Evolutionary conservation across 305 asterid species (phyloP).

Genomic region (Nicotiana rustica): DNA sequence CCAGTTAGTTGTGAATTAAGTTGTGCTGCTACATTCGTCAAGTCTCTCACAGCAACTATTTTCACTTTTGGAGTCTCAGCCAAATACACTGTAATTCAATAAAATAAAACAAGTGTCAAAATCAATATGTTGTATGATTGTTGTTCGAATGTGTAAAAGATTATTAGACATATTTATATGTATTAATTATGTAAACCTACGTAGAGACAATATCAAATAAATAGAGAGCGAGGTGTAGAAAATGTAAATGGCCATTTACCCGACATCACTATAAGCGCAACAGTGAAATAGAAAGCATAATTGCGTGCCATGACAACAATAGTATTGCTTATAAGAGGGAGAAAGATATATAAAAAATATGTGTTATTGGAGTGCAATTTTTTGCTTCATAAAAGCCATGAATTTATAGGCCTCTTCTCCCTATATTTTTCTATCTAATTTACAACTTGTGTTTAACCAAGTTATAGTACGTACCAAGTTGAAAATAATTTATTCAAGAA

Average conservation of each 20-base stretch:
- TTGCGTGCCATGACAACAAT: background rate
- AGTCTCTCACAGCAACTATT: background rate
- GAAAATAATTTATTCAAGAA: conserved; percentile 4
- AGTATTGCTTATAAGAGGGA: background rate
- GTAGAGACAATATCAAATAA: background rate
- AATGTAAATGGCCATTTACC: background rate
- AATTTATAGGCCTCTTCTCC: background rate
- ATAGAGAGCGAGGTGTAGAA: too few relatives aligned
- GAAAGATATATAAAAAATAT: background rate
- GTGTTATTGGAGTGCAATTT: background rate
- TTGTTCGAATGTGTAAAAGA: background rate
- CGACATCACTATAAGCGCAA: background rate
- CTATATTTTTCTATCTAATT: background rate
- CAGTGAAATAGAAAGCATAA: background rate
- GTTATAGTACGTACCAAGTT: background rate
- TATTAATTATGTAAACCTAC: background rate
- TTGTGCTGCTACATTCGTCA: background rate
- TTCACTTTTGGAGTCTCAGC: background rate
- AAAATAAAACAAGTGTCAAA: background rate
- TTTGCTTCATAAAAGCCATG: background rate
- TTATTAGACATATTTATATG: background rate
- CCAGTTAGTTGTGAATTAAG: background rate
- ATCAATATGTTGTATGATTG: background rate
- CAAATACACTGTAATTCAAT: background rate
- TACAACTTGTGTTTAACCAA: background rate